phyloP scores from a whole-genome alignment of 2,329 filamentous ascomycete genomes.

The Colletotrichum salicis region DNA sequence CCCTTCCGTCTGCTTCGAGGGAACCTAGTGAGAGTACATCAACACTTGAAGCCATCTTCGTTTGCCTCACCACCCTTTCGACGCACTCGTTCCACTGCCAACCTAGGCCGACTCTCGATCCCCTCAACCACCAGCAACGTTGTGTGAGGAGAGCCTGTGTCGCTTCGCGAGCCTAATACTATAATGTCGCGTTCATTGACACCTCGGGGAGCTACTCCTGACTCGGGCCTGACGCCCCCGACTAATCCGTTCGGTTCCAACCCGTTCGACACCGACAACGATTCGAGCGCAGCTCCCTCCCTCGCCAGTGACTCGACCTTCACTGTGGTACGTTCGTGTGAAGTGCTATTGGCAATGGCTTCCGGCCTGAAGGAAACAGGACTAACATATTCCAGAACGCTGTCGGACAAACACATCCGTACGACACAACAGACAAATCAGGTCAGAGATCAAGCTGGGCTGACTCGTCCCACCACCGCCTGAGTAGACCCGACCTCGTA shows the following conservation, averaged over 20 bases:
- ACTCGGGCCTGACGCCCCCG: conserved; percentile 26
- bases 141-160: not conserved
- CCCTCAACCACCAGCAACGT: not conserved
- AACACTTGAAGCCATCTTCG: not conserved
- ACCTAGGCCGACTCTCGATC: not conserved
- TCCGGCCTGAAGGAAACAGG: not conserved
- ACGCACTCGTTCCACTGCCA: not conserved
- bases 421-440: conserved; percentile 6
- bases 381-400: conserved; percentile 28
- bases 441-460: conserved; percentile 28
- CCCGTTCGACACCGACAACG: conserved; percentile 37
- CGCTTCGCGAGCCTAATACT: not conserved
- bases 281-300: conserved; percentile 31
- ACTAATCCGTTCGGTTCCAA: conserved; percentile 35
- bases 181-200: conserved; percentile 33
- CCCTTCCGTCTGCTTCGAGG: not conserved
- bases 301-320: conserved; percentile 37
- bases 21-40: not conserved
- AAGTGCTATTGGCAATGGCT: not conserved
- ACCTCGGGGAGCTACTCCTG: conserved; percentile 13
- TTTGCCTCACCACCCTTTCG: not conserved
- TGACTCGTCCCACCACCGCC: conserved; percentile 23
- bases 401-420: conserved; percentile 1
- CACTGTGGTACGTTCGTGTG: conserved; percentile 28
- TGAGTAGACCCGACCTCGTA: conserved; percentile 36